Base-by-base conservation (phyloP, 2,329 filamentous ascomycete genomes). In the Beauveria australis region DNA sequence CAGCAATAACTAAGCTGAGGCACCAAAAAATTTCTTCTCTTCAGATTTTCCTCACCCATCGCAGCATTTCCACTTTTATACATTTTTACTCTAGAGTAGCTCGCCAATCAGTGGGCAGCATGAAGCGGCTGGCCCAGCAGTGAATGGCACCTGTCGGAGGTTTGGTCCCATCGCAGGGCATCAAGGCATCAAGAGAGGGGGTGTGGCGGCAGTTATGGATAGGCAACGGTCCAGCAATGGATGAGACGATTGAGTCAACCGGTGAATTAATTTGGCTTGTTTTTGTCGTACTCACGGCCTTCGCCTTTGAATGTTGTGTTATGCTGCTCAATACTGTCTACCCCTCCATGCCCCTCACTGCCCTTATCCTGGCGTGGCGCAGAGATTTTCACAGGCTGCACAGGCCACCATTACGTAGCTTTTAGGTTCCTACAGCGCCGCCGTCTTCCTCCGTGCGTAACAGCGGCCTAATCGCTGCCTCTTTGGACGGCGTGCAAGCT, bases 311-410 rank as follows among this genome's bases (percentile, higher is more conserved):
- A 28, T 19, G 5, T 24, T 16, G 19, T 47, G 28, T 5, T 26
- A 7, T 41, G 19, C 18, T 14, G 22, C 44, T 51, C 28, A 10
- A 26, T 56, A 16, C 30, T 26, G 22, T 18, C 26, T 59, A 47
- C 57, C 57, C 57, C 57, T 59, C 48, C 57, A 59, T 46, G 57
- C 57, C 57, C 57, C 57, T 59, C 57, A n/a, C 41, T 53, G 8
- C 37, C 14, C 1, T 30, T 12, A 14, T 26, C 28, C 22, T 54
- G 40, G 24, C 28, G 53, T 54, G 53, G 40, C 24, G 49, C 57
- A 53, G 26, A 53, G 41, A 46, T 59, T 59, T 58, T 56, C 41
- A 19, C 37, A 3, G 9, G 40, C n/a, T 19, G 57, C 57, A 59
- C 57, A 59, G 57, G 48, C 57, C 57, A 59, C 30, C 46, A 52